Evolutionary conservation across 139 green algal genomes (phyloP).

Genomic region (Eudorina sp.): DNA sequence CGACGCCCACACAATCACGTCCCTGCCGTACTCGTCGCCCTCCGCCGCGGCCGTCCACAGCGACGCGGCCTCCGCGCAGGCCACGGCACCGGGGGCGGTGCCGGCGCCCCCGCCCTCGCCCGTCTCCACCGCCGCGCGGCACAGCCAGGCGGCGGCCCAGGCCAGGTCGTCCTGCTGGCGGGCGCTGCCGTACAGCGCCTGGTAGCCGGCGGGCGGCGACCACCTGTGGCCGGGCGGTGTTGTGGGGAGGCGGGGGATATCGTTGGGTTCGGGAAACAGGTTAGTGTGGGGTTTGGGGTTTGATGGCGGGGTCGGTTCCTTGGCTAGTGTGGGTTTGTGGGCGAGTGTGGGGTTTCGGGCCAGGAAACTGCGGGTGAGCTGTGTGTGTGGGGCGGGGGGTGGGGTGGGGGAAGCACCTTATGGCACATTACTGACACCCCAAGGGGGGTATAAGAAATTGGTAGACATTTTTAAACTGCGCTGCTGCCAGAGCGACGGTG

Average conservation of each 20-base stretch:
- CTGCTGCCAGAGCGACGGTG: too few relatives aligned
- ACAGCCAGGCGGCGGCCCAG: conserved; percentile 33
- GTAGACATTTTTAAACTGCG: too few relatives aligned
- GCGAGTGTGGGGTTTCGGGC: background rate
- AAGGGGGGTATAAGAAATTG: too few relatives aligned
- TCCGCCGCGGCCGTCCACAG: background rate
- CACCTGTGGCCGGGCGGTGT: background rate
- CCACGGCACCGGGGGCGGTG: background rate
- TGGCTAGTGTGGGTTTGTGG: background rate
- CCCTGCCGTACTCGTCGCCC: conserved; percentile 4
- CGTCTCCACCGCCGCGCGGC: conserved; percentile 12
- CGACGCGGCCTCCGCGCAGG: background rate
- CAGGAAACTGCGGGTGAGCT: background rate
- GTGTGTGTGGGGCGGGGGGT: background rate
- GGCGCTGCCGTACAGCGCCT: conserved; percentile 4
- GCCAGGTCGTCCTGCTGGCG: conserved; percentile 9
- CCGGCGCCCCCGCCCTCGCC: background rate
- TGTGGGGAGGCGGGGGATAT: background rate
- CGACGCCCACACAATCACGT: background rate
- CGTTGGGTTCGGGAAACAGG: background rate
- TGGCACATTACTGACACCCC: too few relatives aligned
- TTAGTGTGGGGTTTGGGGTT: too few relatives aligned
- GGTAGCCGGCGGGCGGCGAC: background rate
- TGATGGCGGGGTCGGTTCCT: too few relatives aligned
- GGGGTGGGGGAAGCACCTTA: too few relatives aligned